Conservation (phyloP, 1,284 basidiomycete genomes). For the Apiotrichum domesticum region DNA sequence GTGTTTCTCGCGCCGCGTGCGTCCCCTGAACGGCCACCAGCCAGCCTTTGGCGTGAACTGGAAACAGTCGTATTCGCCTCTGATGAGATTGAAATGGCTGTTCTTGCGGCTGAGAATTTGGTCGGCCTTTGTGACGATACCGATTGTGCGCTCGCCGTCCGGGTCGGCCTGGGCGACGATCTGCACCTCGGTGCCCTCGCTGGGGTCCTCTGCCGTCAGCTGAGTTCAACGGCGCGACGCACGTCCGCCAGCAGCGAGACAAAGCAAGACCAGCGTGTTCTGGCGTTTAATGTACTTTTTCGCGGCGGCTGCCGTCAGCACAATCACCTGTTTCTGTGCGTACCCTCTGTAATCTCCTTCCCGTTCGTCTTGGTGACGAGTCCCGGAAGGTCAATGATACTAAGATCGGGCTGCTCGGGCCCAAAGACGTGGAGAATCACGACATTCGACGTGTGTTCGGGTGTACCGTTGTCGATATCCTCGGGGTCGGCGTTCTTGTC, state of each 20-base stretch:
- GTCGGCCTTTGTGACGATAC: constrained; percentile 29
- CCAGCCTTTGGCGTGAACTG: too few relatives aligned
- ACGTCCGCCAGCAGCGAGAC: constrained; percentile 20
- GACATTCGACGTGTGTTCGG: constrained; percentile 16
- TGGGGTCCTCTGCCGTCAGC: background rate
- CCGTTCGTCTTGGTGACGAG: background rate
- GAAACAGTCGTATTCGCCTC: too few relatives aligned
- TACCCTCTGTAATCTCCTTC: too few relatives aligned
- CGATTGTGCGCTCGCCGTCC: constrained; percentile 10
- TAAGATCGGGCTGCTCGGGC: constrained; percentile 13
- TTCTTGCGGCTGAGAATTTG: constrained; percentile 9
- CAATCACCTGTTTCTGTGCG: too few relatives aligned
- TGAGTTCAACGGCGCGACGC: constrained; percentile 1
- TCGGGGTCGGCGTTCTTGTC: background rate
- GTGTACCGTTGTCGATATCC: too few relatives aligned
- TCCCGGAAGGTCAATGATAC: constrained; percentile 32
- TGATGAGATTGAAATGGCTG: background rate
- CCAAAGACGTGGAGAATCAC: constrained; percentile 24
- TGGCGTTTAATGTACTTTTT: constrained; percentile 13
- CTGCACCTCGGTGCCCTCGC: background rate
- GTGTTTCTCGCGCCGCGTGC: too few relatives aligned
- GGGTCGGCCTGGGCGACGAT: constrained; percentile 18
- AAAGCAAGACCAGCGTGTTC: constrained; percentile 22
- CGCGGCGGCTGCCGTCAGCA: constrained; percentile 11
- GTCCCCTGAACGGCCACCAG: too few relatives aligned